Evolutionary conservation across 345 rosid genomes (phyloP).

Genomic region (Chamaenerion angustifolium): DNA sequence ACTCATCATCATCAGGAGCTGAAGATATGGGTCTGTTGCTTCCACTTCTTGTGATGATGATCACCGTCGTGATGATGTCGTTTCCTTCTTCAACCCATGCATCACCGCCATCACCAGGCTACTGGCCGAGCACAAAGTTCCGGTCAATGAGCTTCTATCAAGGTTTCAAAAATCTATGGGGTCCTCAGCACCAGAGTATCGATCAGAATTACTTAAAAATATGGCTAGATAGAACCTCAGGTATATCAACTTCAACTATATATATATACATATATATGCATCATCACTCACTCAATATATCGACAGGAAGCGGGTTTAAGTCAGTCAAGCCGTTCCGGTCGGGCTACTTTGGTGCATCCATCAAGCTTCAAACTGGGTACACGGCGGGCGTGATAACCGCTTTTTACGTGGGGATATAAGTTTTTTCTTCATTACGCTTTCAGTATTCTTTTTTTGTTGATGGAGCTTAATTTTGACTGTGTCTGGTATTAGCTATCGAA

Average conservation of each 20-base stretch:
- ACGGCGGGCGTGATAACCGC: conserved; percentile 95
- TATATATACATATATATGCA: too few relatives aligned
- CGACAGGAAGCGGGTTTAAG: conserved; percentile 98
- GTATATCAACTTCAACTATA: too few relatives aligned
- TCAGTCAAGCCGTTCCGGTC: conserved; percentile 77
- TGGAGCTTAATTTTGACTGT: too few relatives aligned
- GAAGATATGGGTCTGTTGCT: conserved; percentile 10
- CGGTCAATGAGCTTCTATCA: conserved; percentile 45
- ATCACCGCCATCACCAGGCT: conserved; percentile 88
- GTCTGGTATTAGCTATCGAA: conserved; percentile 98
- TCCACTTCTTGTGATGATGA: conserved; percentile 11
- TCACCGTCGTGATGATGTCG: conserved; percentile 20
- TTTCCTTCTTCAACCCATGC: conserved; percentile 33
- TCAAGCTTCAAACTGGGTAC: conserved; percentile 84
- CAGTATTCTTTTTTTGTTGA: too few relatives aligned
- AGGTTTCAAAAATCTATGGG: conserved; percentile 89
- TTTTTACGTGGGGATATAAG: conserved; percentile 48
- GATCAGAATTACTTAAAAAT: conserved; percentile 57
- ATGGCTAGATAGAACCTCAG: conserved; percentile 81
- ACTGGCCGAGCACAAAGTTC: conserved; percentile 82
- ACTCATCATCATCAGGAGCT: conserved; percentile 22
- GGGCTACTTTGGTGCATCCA: conserved; percentile 81
- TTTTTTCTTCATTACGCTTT: neutral
- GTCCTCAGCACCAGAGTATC: conserved; percentile 60
- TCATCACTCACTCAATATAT: too few relatives aligned